Percentiles rank a stretch among this genome's conserved stretches.
Evolutionary conservation across 2,329 filamentous ascomycete species (phyloP).

Genomic region (Phialophora chinensis): DNA sequence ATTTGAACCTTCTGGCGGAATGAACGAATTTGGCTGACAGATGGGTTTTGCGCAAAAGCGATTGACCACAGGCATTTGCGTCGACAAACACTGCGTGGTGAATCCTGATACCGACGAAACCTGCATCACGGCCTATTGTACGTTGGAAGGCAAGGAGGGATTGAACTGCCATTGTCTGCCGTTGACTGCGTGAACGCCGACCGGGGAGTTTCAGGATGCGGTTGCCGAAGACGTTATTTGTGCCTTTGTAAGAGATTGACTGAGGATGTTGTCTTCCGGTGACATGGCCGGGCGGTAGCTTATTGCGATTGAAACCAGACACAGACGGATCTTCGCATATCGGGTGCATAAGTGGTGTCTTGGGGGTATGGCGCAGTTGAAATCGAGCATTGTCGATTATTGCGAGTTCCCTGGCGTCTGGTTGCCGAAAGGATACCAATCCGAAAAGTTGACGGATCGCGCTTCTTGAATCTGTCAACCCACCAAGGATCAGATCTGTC

Average conservation of each 20-base stretch:
- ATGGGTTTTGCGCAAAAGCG: background rate
- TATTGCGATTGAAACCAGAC: background rate
- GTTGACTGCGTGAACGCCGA: slow-evolving; percentile 4
- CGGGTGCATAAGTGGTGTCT: background rate
- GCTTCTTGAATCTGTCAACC: background rate
- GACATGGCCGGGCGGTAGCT: background rate
- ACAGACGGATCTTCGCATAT: background rate
- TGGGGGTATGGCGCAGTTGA: background rate
- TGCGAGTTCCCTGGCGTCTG: background rate
- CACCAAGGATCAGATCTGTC: background rate
- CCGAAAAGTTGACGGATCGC: background rate
- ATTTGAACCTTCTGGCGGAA: background rate
- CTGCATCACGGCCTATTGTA: slow-evolving; percentile 22
- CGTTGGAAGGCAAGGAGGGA: slow-evolving; percentile 20
- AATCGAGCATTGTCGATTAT: background rate
- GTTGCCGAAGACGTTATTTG: background rate
- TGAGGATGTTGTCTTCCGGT: background rate
- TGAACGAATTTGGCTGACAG: background rate
- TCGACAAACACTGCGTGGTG: slow-evolving; percentile 19
- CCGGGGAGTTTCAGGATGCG: background rate
- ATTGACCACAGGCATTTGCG: slow-evolving; percentile 20
- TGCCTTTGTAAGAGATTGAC: background rate
- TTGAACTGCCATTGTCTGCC: slow-evolving; percentile 21
- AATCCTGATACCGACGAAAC: slow-evolving; percentile 14
- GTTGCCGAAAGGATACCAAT: background rate